Base-by-base conservation (phyloP, 257 asterid genomes). In the Ligustrum vulgare region DNA sequence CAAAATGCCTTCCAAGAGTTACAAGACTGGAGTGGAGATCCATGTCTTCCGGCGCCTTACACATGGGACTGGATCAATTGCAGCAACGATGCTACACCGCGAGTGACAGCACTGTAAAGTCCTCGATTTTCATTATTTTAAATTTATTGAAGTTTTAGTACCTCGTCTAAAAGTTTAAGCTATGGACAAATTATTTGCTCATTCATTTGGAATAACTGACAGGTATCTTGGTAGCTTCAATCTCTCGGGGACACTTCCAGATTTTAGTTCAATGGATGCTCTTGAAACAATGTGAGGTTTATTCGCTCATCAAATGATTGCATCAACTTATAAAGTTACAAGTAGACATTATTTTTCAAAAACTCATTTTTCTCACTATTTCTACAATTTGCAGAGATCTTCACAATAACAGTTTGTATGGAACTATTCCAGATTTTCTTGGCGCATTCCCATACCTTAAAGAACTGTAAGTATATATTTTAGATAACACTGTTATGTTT, bases 1-100 rank as follows among this genome's bases (percentile, higher is more conserved):
- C 88, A 79, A 85, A 25, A 45, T 0, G 74, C 75, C 2, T 91
- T 85, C 36, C 74, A 41, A 0, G 75, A 56, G 58, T 79, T 91
- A 49, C 73, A 76, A 79, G 80, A 67, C 3, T 89, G 93, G 95
- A 74, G 77, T 1, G 96, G 94, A 0, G 97, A 91, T 76, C 97
- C 97, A 13, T 91, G 97, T 79, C 90, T 89, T 66, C 97, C 97
- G 13, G 76, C 91, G 8, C 84, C 88, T 1, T 86, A 75, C 75
- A 15, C 90, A 23, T 89, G 92, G 92, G 93, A 89, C n/a, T 91
- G 93, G 97, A 78, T 91, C 68, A 56, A 73, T 5, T 91, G 97
- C 64, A 88, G 79, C 82, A 77, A 23, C 25, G 88, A 80, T 51
- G 60, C 84, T 0, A 75, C 70, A n/a, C 97, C 97, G 32, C 89